phyloP scores from a whole-genome alignment of 768 basidiomycete species.

The Mycena albidolilacea region DNA sequence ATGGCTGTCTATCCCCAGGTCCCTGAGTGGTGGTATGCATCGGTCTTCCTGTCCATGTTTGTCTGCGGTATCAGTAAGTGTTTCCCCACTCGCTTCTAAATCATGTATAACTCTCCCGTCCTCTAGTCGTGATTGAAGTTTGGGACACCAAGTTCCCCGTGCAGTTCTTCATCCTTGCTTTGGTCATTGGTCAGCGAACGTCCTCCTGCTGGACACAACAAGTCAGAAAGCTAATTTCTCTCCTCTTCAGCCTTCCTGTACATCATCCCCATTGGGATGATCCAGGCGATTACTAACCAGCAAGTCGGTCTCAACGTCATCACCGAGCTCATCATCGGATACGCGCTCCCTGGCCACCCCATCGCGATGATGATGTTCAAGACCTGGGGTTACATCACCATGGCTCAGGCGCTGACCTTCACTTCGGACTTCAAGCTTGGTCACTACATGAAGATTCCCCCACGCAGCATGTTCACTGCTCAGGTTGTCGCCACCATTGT shows the following conservation, averaged over 20 bases:
- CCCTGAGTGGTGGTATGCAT: constrained; percentile 88
- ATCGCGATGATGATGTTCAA: constrained; percentile 92
- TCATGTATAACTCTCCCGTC: no score
- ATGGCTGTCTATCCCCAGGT: constrained; percentile 85
- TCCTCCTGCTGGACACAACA: background rate
- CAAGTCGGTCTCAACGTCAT: constrained; percentile 69
- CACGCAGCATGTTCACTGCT: constrained; percentile 60
- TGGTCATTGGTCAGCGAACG: constrained; percentile 65
- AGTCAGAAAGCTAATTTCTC: no score
- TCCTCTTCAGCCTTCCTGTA: constrained; percentile 65
- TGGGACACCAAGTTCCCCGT: constrained; percentile 55
- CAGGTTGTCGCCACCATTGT: constrained; percentile 28
- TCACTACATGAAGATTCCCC: constrained; percentile 10
- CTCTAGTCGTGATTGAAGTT: background rate
- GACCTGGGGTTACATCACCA: constrained; percentile 82
- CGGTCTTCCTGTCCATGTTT: constrained; percentile 70
- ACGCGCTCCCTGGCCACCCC: constrained; percentile 82
- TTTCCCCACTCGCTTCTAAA: no score
- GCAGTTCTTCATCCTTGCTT: constrained; percentile 75
- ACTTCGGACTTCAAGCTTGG: constrained; percentile 76
- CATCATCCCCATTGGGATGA: constrained; percentile 78
- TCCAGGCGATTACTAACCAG: constrained; percentile 82
- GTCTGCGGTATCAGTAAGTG: constrained; percentile 55
- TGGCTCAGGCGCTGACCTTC: constrained; percentile 73
- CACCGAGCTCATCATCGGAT: constrained; percentile 86